Evolutionary conservation across 1,284 basidiomycete genomes (phyloP), one percentile per base, ranked within the genome.

Genomic region (Boletellus deceptivus): DNA sequence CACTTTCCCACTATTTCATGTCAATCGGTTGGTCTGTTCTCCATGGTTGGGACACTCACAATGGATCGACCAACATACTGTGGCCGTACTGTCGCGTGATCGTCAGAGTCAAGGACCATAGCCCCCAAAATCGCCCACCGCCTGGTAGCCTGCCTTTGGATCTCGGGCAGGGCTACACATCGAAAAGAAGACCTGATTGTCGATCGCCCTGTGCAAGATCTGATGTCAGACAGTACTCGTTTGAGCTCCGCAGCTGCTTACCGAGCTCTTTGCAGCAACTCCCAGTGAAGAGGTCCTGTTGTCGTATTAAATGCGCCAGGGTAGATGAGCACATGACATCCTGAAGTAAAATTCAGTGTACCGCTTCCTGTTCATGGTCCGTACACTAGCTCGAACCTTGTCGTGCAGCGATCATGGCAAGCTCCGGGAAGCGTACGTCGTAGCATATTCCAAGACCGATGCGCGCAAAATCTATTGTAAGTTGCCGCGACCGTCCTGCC

Each of bases 91-190:
- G 49, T 53, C 20, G n/a, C 37, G 41, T 6, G 17, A 46, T 39
- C n/a, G 18, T 59, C 39, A 44, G 40, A 2, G 13, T 36, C 27
- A 20, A n/a, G 17, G 38, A 41, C 45, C 22, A 37, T 20, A 22
- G 31, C 2, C 4, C 17, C 34, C 29, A 24, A 48, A 40, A 35
- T 27, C 14, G 75, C 89, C 62, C 59, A 93, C 91, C 53, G 93
- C 92, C 67, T 95, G 91, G 67, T 95, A 96, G 17, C 75, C 79
- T 27, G 91, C 88, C 14, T 76, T 82, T 51, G 88, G 69, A 58
- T 97, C 90, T 34, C 96, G 82, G 1, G 97, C 94, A 29, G 95
- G 94, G 56, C 94, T 98, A 70, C 94, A 98, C 88, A 95, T 96
- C 3, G 91, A 82, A 55, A 97, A 85, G 72, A 85, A 99, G 18